Conservation (phyloP, 495 filamentous ascomycete species). For the Geoglossum glabrum region DNA sequence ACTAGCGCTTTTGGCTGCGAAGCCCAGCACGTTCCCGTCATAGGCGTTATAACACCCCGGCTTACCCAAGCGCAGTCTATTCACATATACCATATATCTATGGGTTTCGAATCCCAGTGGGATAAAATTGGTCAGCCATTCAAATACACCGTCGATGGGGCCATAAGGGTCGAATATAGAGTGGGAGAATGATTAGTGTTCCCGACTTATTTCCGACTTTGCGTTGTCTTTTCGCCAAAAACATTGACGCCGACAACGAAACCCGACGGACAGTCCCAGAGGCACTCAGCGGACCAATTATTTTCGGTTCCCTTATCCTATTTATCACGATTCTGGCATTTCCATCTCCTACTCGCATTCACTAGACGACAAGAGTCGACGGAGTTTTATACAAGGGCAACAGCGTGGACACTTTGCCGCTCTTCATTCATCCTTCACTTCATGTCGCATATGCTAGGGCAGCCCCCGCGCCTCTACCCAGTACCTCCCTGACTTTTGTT, state of each 20-base stretch:
- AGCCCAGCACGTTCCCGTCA: constrained; percentile 1
- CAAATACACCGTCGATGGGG: background rate
- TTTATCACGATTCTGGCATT: background rate
- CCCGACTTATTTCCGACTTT: too few species aligned
- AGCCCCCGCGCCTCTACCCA: background rate
- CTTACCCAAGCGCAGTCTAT: background rate
- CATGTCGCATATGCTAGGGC: background rate
- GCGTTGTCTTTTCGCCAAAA: too few species aligned
- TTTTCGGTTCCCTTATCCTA: background rate
- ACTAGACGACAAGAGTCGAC: background rate
- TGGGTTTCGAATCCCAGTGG: background rate
- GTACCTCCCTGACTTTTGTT: background rate
- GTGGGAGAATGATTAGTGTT: too few species aligned
- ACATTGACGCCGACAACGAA: too few species aligned
- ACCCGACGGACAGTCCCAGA: too few species aligned
- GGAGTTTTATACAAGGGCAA: background rate
- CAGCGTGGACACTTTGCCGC: background rate
- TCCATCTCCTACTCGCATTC: background rate
- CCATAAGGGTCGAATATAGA: background rate
- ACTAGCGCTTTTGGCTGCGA: constrained; percentile 6
- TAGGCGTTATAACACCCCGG: background rate
- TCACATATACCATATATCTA: background rate
- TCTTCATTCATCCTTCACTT: background rate
- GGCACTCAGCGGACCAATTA: too few species aligned
- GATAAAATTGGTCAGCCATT: background rate